A percentile compares a stretch with the other conserved stretches of the same genome.
These are phyloP conservation scores for Astrephomene gubernaculifera DNA, from an alignment of 139 green algal species.

Conservation along the genomic window DNA sequence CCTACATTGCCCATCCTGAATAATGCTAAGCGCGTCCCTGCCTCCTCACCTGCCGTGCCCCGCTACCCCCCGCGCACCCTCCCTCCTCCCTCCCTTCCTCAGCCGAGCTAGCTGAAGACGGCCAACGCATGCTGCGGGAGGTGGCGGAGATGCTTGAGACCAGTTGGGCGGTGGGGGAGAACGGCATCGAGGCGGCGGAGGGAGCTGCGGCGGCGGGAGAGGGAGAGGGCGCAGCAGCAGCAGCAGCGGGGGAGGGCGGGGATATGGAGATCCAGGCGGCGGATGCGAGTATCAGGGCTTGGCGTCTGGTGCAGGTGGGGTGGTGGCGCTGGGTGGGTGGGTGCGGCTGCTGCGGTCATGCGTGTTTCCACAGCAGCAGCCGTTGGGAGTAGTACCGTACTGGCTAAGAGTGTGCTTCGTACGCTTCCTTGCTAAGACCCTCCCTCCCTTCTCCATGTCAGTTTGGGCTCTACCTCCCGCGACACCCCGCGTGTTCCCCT, in stretches of 20 bases:
- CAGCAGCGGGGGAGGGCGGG: background rate
- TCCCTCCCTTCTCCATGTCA: background rate
- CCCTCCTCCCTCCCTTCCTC: background rate
- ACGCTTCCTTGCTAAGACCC: too few species aligned
- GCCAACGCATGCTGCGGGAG: constrained; percentile 7
- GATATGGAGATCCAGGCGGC: constrained; percentile 51
- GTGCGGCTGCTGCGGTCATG: background rate
- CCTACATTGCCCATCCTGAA: too few species aligned
- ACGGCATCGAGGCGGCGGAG: constrained; percentile 50
- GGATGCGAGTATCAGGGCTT: constrained; percentile 56
- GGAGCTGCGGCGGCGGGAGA: constrained; percentile 7
- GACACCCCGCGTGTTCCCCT: background rate
- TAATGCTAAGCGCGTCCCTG: background rate
- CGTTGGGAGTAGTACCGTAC: too few species aligned
- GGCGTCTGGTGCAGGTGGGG: constrained; percentile 63
- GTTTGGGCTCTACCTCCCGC: background rate
- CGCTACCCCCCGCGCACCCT: too few species aligned
- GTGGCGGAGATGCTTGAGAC: constrained; percentile 46
- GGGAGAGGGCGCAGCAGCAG: background rate
- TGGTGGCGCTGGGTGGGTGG: background rate
- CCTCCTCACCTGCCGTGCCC: background rate
- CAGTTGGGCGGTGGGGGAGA: constrained; percentile 57
- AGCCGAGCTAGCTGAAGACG: constrained; percentile 13
- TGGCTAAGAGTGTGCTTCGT: too few species aligned
- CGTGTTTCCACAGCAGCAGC: too few species aligned